Base-by-base conservation (phyloP, 768 basidiomycete species). In the Baorangia bicolor region DNA sequence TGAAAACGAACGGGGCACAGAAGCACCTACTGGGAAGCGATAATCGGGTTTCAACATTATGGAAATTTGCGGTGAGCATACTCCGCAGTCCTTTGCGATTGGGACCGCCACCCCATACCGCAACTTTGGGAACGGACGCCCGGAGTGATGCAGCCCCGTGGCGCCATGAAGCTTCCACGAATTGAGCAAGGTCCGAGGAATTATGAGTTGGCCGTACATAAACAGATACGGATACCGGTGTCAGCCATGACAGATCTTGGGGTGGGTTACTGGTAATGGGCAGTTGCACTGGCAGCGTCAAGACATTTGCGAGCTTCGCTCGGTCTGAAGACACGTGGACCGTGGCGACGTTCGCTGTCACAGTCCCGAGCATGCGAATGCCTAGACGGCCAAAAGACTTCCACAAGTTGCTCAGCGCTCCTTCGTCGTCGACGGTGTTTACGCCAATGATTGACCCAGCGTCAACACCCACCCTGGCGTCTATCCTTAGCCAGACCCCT, bases 361-460 rank as follows among this genome's bases (percentile, higher is more conserved):
- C 80, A 14, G 71, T 75, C 57, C 82, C 80, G 49, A 92, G 61
- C 13, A 66, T 71, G 33, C 75, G 75, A 30, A 92, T 78, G 6
- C 87, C 82, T 80, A 87, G 85, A 33, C 87, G 77, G 3, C 88
- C 90, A 18, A 90, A 54, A 2, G 79, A 74, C 69, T 87, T 90
- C 85, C 85, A 87, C 30, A 83, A 55, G 42, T 70, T 70, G n/a
- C 65, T 58, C 43, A 84, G 55, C 7, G 82, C 37, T 30, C 74
- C 74, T 52, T 88, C 75, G 9, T 76, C 72, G 10, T 70, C 62
- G 28, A 74, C 71, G 12, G 72, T 71, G 51, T 81, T 81, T 13
- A 88, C 78, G 1, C 81, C 86, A 14, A 88, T 72, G 20, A 83
- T 73, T 10, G 75, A 67, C 2, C 86, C 87, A 8, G 85, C 88